Percentiles rank a stretch among this genome's conserved stretches.
Evolutionary conservation across 2,329 filamentous ascomycete genomes (phyloP).

Genomic region (Xylaria sp.): DNA sequence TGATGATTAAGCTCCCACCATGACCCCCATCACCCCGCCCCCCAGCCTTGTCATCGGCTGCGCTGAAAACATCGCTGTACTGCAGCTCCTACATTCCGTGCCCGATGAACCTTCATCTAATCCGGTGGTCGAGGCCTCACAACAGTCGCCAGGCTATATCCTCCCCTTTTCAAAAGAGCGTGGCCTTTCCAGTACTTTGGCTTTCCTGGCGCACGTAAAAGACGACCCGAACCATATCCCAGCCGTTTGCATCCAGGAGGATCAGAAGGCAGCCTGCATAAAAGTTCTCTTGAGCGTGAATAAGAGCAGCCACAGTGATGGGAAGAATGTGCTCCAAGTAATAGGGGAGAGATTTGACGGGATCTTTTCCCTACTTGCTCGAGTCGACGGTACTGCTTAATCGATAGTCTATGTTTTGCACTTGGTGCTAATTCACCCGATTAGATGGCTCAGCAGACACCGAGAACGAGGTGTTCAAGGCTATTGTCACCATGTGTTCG

Average conservation of each 20-base stretch:
- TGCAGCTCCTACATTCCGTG: slow-evolving; percentile 33
- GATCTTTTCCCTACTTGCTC: slow-evolving; percentile 23
- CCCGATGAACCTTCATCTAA: slow-evolving; percentile 27
- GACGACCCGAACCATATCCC: slow-evolving; percentile 38
- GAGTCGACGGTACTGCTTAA: slow-evolving; percentile 5
- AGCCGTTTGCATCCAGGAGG: slow-evolving; percentile 39
- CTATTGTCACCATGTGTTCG: slow-evolving; percentile 39
- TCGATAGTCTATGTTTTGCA: not conserved
- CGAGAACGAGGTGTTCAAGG: slow-evolving; percentile 29
- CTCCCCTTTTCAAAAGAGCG: slow-evolving; percentile 40
- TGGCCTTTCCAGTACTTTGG: slow-evolving; percentile 33
- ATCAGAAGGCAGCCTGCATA: slow-evolving; percentile 12
- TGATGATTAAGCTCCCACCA: not conserved
- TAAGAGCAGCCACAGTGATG: slow-evolving; percentile 21
- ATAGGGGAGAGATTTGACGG: slow-evolving; percentile 15
- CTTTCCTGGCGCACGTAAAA: slow-evolving; percentile 38
- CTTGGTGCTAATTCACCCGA: not conserved
- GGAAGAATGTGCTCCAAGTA: slow-evolving; percentile 22
- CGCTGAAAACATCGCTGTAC: slow-evolving; percentile 33
- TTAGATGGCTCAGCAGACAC: slow-evolving; percentile 2
- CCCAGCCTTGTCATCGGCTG: slow-evolving; percentile 19
- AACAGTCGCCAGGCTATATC: slow-evolving; percentile 19
- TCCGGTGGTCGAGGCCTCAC: slow-evolving; percentile 1
- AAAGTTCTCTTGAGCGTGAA: slow-evolving; percentile 40
- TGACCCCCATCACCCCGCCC: slow-evolving; percentile 1